Conservation (phyloP, 371 early-diverging fungal genomes). For the Smittium mucronatum region DNA sequence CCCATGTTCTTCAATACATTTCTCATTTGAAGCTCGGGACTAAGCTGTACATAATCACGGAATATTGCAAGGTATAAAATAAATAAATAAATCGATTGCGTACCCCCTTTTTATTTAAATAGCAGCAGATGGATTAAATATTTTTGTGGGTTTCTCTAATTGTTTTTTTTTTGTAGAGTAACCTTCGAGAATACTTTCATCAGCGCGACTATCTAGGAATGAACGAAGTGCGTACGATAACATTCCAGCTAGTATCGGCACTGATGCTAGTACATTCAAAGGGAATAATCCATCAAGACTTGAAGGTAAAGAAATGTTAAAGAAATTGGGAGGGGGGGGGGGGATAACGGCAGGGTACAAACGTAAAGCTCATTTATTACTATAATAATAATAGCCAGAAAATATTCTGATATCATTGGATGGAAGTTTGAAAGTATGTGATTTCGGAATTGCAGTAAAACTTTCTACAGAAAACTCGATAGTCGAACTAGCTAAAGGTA, state of each 20-base stretch:
- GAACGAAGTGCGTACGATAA: slow-evolving; percentile 30
- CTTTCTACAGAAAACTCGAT: slow-evolving; percentile 19
- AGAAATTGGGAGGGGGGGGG: no score
- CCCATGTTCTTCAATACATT: slow-evolving; percentile 28
- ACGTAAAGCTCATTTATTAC: neutral
- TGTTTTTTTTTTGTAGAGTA: slow-evolving; percentile 13
- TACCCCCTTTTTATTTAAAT: no score
- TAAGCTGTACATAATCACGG: slow-evolving; percentile 31
- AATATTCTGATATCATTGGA: slow-evolving; percentile 30
- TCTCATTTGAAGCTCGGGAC: slow-evolving; percentile 30
- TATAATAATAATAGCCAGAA: slow-evolving; percentile 14
- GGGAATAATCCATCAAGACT: slow-evolving; percentile 33
- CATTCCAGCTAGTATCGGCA: slow-evolving; percentile 24
- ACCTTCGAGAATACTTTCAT: slow-evolving; percentile 23
- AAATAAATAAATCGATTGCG: no score
- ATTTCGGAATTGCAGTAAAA: slow-evolving; percentile 32
- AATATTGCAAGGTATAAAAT: slow-evolving; percentile 33
- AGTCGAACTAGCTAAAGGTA: slow-evolving; percentile 25
- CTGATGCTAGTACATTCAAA: slow-evolving; percentile 24
- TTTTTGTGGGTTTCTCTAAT: neutral
- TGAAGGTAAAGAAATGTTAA: no score
- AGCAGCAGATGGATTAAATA: no score
- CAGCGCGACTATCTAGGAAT: slow-evolving; percentile 23
- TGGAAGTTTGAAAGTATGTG: slow-evolving; percentile 31
- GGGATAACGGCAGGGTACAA: neutral